Evolutionary conservation across 768 basidiomycete genomes (phyloP), one percentile per base, ranked within the genome.

Genomic region (Leucosporidium creatinivorum): DNA sequence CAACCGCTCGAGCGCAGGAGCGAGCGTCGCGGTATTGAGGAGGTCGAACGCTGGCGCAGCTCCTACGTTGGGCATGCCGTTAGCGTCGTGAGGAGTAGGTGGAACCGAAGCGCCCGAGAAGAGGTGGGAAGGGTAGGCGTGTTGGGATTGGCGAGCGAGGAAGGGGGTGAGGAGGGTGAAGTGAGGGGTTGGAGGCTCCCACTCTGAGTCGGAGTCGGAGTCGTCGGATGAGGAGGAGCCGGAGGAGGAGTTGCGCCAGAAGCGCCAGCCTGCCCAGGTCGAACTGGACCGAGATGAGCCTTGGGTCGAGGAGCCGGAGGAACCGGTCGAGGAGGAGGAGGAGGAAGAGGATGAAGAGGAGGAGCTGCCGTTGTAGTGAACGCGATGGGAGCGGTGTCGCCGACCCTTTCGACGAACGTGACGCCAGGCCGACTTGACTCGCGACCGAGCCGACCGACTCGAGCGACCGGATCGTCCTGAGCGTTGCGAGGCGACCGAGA

Each of bases 341-440:
- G 83, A 81, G n/a, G 82, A 82, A 0, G 83, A 80, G 2, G 79
- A 75, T 1, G 81, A 79, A 1, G 79, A 62, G 3, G 48, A 47
- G 9, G 48, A 30, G 60, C 65, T 61, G 1, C 65, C 36, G 4
- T 25, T 50, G 13, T 63, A 28, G 17, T 44, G 39, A 15, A 44
- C 39, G 39, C 39, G 39, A 17, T 44, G 39, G 39, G 39, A 12
- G 39, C 39, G 39, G 15, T 44, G 39, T 9, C 39, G 39, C 3
- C 39, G 39, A 44, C 39, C 39, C 39, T 44, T 44, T 10, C 71
- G n/a, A 4, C 68, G 31, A 4, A 69, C 62, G 28, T 65, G 69
- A 28, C 63, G 50, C 59, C 68, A 58, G 19, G 68, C 71, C 3
- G 39, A 44, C 33, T 60, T 58, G 21, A 73, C 65, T n/a, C 51